Percentiles rank a stretch among this genome's conserved stretches.
phyloP scores from a whole-genome alignment of 805 yeast genomes.

The Yamadazyma paraphyllophila region DNA sequence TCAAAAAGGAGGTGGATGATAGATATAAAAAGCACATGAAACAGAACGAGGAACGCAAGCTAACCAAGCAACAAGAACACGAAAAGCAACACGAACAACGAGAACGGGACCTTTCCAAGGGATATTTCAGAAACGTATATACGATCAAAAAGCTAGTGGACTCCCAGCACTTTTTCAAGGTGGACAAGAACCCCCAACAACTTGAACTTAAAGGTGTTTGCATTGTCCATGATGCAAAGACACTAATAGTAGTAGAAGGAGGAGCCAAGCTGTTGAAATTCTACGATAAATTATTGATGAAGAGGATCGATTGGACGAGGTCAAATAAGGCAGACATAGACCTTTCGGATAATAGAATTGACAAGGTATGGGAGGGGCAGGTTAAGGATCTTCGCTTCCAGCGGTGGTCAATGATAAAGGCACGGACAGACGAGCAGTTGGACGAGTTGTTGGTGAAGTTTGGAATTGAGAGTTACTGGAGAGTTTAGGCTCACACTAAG shows the following conservation, averaged over 20 bases:
- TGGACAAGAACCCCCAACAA: slow-evolving; percentile 81
- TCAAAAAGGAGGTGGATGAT: slow-evolving; percentile 63
- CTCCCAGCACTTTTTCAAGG: slow-evolving; percentile 68
- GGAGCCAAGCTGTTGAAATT: slow-evolving; percentile 58
- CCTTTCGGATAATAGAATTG: slow-evolving; percentile 43
- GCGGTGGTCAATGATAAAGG: slow-evolving; percentile 66
- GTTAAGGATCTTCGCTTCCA: slow-evolving; percentile 52
- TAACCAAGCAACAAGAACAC: slow-evolving; percentile 55
- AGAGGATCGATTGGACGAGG: slow-evolving; percentile 70
- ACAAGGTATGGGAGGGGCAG: slow-evolving; percentile 71
- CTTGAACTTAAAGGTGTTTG: slow-evolving; percentile 63
- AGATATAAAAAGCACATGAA: slow-evolving; percentile 58
- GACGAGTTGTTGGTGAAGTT: slow-evolving; percentile 47
- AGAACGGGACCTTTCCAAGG: slow-evolving; percentile 50
- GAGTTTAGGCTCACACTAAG: too few relatives aligned
- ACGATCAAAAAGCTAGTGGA: slow-evolving; percentile 51
- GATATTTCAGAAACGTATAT: slow-evolving; percentile 59
- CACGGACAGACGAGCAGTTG: slow-evolving; percentile 51
- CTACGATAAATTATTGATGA: slow-evolving; percentile 58
- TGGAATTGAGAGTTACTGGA: slow-evolving; percentile 60
- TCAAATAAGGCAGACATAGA: slow-evolving; percentile 23
- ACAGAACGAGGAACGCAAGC: slow-evolving; percentile 60
- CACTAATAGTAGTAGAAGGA: slow-evolving; percentile 74
- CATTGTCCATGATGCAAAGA: slow-evolving; percentile 44
- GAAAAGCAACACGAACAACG: slow-evolving; percentile 46